Base-by-base conservation (phyloP, 371 early-diverging fungal genomes). In the Mucor sp. region DNA sequence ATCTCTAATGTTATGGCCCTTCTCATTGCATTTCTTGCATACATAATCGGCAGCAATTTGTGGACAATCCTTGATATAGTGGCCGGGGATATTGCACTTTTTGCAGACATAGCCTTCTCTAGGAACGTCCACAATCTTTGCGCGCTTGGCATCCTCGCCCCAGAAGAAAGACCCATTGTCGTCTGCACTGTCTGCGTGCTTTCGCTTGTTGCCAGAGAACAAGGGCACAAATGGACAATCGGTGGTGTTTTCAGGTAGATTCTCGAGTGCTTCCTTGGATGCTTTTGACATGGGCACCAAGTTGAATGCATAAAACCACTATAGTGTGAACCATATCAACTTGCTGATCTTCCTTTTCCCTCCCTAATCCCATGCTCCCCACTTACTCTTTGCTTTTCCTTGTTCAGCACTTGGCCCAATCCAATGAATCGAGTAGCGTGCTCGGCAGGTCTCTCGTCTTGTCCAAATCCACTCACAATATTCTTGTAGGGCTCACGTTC, bases 251-350 rank as follows among this genome's bases (percentile, higher is more conserved):
- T 84, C 67, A 28, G 88, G 91, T 19, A 66, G 66, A 1, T 62
- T 55, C 14, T 79, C 66, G 7, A 83, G 56, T 25, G 70, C 71
- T 7, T 81, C 79, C 15, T 79, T 81, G 0, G 74, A 28, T 14
- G 83, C 76, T 28, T 82, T 79, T 4, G 89, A 65, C 58, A 92
- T 62, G 1, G 96, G 95, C 1, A 76, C 84, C 37, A 95, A 66
- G 64, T 93, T 94, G 81, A 95, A 91, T 0, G 97, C 97, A 73
- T 96, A 97, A 72, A 93, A 94, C 97, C 97, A 97, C 85, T 93
- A 70, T 25, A n/a, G 41, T 32, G 12, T 9, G 30, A 58, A 14
- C 35, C 17, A 56, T 14, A 6, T 27, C 23, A 37, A 14, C 35
- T 12, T 4, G 14, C 1, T 37, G 37, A 37, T 6, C n/a, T n/a